A percentile compares a stretch with the other conserved stretches of the same genome.
phyloP scores from a whole-genome alignment of 345 rosid species.

The Sisymbrium irio region DNA sequence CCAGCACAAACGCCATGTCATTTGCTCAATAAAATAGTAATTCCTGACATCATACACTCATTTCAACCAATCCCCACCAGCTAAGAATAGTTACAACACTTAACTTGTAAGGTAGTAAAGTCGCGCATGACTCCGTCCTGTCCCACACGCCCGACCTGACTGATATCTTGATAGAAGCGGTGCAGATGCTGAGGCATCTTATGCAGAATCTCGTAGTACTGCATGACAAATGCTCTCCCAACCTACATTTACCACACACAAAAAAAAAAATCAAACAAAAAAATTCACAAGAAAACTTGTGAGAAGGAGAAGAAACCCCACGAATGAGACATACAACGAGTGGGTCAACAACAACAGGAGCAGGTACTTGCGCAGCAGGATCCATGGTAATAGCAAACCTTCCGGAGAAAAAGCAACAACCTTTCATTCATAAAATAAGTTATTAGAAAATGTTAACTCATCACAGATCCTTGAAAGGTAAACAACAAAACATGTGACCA shows the following conservation, averaged over 20 bases:
- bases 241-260: conserved; percentile 28
- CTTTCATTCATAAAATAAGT: neutral
- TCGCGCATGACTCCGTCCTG: conserved; percentile 36
- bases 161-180: conserved; percentile 47
- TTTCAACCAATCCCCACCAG: neutral
- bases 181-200: conserved; percentile 44
- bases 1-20: neutral
- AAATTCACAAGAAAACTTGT: neutral
- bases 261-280: neutral
- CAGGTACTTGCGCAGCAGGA: conserved; percentile 36
- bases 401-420: conserved; percentile 1
- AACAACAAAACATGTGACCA: neutral
- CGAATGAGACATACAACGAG: conserved; percentile 9
- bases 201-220: conserved; percentile 46
- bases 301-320: conserved; percentile 2
- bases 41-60: neutral
- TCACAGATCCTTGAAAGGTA: neutral
- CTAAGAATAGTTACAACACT: neutral
- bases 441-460: neutral
- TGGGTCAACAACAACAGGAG: conserved; percentile 36
- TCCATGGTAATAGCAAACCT: conserved; percentile 38
- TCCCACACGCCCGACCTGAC: conserved; percentile 48
- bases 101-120: conserved; percentile 32
- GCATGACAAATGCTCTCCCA: conserved; percentile 46
- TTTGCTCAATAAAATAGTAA: neutral